Evolutionary conservation across 352 stramenopile genomes (phyloP).

Genomic region (Hyaloperonospora arabidopsidis): DNA sequence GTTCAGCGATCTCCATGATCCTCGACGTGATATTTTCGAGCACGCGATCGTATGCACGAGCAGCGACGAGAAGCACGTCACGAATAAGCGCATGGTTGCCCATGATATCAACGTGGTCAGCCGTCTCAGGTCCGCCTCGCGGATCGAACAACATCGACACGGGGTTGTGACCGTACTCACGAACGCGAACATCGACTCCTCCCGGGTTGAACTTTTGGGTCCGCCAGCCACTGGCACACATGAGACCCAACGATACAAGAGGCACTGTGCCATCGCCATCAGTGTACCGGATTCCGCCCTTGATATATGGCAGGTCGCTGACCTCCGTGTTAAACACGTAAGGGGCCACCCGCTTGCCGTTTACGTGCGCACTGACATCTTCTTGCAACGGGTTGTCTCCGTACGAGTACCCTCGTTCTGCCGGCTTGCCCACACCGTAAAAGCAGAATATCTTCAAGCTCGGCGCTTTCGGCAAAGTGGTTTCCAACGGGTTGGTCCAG

Average conservation of each 20-base stretch:
- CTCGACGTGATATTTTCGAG: constrained; percentile 60
- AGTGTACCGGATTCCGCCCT: constrained; percentile 72
- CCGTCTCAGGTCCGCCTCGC: constrained; percentile 60
- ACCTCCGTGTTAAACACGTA: constrained; percentile 58
- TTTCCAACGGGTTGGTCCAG: constrained; percentile 86
- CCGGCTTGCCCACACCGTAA: constrained; percentile 89
- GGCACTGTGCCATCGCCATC: constrained; percentile 92
- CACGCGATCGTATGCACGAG: constrained; percentile 61
- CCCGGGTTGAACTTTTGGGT: constrained; percentile 82
- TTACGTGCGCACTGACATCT: constrained; percentile 25
- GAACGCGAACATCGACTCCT: constrained; percentile 79
- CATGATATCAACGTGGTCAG: constrained; percentile 94
- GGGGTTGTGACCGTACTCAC: constrained; percentile 64
- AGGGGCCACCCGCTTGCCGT: constrained; percentile 45
- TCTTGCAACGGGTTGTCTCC: constrained; percentile 35
- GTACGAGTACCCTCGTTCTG: constrained; percentile 81
- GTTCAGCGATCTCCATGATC: constrained; percentile 56
- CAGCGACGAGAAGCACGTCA: constrained; percentile 54
- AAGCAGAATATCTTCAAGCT: constrained; percentile 92
- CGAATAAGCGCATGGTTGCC: constrained; percentile 88
- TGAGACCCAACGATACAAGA: constrained; percentile 90
- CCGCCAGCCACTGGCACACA: constrained; percentile 86
- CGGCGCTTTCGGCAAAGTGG: constrained; percentile 83
- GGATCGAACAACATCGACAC: constrained; percentile 70
- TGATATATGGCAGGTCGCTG: constrained; percentile 60